Evolutionary conservation across 805 yeast genomes (phyloP), one percentile per base, ranked within the genome.

Genomic region (Candida palmyrensis): DNA sequence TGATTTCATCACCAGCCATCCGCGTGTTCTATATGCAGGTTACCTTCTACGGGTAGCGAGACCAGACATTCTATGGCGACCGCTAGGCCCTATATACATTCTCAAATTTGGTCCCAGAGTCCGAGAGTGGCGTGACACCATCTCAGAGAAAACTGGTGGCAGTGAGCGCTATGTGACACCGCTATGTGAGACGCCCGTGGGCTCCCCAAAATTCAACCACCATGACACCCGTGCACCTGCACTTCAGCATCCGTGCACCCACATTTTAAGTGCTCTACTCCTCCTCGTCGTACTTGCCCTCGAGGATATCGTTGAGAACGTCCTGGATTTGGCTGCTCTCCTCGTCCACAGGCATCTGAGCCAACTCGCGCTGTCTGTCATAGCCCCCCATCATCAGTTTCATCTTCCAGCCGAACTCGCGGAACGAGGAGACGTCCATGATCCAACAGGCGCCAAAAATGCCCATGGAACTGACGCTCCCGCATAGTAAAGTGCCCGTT

Each of bases 401-500:
- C 77, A 84, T 74, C 49, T 71, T 71, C 62, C 66, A 65, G 2
- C 89, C 81, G 53, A 87, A 84, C 51, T 87, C 96, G 36, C 68
- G 64, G 29, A 81, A 65, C 18, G 63, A 67, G 6, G 84, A 73
- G 8, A 87, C 80, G 49, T 87, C 95, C 57, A 72, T 68, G 25
- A 78, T 66, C 96, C 96, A 88, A 47, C 86, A 79, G 2, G 77
- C 66, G 2, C 95, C 94, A 25, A 84, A 73, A 2, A 79, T 63
- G 4, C 75, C 57, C 86, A 85, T 84, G 2, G 85, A 73, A 45
- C 82, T 72, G 0, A 86, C 75, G 1, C 87, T 72, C 0, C 79
- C 70, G 2, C 96, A 84, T 12, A 89, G 60, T 29, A 82, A 58
- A 0, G 95, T 75, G 2, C 96, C 94, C 25, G 84, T 80, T 0